Conservation (phyloP, 208 protist species). For the Herpetomonas tarakana region DNA sequence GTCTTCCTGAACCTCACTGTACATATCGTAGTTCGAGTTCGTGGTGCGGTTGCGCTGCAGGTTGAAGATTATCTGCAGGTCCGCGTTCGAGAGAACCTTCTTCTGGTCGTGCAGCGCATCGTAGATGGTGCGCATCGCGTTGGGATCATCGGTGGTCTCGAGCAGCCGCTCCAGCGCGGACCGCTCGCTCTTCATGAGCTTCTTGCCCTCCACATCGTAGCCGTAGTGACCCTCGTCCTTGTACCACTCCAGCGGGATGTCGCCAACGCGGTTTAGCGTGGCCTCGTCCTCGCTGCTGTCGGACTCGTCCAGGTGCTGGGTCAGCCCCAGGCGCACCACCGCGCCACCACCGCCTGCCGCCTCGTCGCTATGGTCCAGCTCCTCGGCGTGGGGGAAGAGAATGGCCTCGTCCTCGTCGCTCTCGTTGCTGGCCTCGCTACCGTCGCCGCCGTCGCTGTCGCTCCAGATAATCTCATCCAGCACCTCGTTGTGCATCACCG, state of each 20-base stretch:
- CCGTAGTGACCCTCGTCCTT: slow-evolving; percentile 92
- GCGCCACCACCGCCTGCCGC: slow-evolving; percentile 7
- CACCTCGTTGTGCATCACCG: slow-evolving; percentile 17
- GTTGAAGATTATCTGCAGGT: slow-evolving; percentile 93
- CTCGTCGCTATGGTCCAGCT: slow-evolving; percentile 25
- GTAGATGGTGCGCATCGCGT: slow-evolving; percentile 89
- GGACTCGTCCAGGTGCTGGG: slow-evolving; percentile 74
- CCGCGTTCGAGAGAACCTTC: slow-evolving; percentile 85
- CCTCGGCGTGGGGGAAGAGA: slow-evolving; percentile 82
- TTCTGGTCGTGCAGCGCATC: slow-evolving; percentile 90
- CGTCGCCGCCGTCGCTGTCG: slow-evolving; percentile 35
- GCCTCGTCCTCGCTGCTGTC: slow-evolving; percentile 91
- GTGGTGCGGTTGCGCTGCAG: slow-evolving; percentile 90
- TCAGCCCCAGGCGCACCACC: slow-evolving; percentile 68
- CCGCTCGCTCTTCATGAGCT: slow-evolving; percentile 85
- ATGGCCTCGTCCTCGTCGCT: slow-evolving; percentile 44
- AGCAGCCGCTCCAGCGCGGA: slow-evolving; percentile 89
- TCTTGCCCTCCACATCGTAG: slow-evolving; percentile 92
- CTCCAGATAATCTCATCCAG: slow-evolving; percentile 76
- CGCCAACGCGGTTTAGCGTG: slow-evolving; percentile 89
- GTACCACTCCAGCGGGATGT: slow-evolving; percentile 95
- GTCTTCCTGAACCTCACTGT: slow-evolving; percentile 79
- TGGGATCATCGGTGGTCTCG: slow-evolving; percentile 90
- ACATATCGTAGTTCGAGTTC: slow-evolving; percentile 89
- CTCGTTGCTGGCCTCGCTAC: slow-evolving; percentile 19